A percentile compares a stretch with the other conserved stretches of the same genome.
These are phyloP conservation scores for Syzygium grande DNA, from an alignment of 345 rosid species.

Conservation along the genomic window DNA sequence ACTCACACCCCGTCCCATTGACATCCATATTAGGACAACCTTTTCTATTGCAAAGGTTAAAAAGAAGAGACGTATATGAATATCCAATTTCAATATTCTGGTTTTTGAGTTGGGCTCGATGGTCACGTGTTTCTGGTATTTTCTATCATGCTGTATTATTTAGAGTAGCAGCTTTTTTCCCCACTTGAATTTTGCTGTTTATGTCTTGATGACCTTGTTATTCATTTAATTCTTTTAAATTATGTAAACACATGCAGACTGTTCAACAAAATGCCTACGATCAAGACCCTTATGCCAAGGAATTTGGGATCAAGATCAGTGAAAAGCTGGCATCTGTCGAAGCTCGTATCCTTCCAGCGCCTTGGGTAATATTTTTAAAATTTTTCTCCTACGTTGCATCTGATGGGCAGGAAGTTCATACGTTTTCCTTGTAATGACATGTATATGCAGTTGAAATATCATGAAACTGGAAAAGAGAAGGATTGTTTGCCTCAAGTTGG, in stretches of 20 bases:
- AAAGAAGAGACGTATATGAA: neutral
- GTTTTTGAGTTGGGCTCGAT: neutral
- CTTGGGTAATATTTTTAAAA: slow-evolving; percentile 58
- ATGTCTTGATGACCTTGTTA: neutral
- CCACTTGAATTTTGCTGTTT: neutral
- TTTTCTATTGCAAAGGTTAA: neutral
- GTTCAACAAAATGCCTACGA: slow-evolving; percentile 85
- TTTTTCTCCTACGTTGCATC: neutral
- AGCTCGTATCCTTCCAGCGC: slow-evolving; percentile 99
- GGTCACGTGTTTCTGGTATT: neutral
- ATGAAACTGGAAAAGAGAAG: slow-evolving; percentile 94
- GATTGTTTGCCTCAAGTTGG: slow-evolving; percentile 98
- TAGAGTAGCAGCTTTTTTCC: neutral
- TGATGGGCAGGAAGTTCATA: neutral
- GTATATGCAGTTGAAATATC: slow-evolving; percentile 80
- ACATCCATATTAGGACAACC: neutral
- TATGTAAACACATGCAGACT: slow-evolving; percentile 36
- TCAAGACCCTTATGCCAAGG: slow-evolving; percentile 95
- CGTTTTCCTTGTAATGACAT: neutral
- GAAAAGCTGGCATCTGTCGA: slow-evolving; percentile 92
- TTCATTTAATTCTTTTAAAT: neutral
- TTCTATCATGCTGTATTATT: neutral
- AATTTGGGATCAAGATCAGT: slow-evolving; percentile 89
- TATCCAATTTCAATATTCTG: neutral
- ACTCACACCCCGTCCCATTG: neutral